Evolutionary conservation across 208 protist species (phyloP), one percentile per base, ranked within the genome.

Genomic region (Angomonas ambiguus): DNA sequence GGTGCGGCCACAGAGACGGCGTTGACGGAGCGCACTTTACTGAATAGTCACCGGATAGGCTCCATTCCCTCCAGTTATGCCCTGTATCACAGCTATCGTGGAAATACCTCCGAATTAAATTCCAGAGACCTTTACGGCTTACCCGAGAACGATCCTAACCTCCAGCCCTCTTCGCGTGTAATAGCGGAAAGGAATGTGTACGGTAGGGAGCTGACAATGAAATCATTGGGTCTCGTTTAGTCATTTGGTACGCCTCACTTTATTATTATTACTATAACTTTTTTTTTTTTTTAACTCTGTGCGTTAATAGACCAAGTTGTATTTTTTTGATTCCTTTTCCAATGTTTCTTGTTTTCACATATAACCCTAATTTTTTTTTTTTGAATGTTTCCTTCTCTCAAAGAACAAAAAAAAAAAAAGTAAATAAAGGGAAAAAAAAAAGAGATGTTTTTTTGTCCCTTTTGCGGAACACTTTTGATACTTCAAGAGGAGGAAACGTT

Each of bases 391-490:
- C 2, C 2, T 58, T 5, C 16, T 13, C 20, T 2, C 34, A 30
- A 58, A 58, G n/a, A 58, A 53, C 22, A 53, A 53, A 11, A 53
- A 11, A 53, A 53, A 53, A 53, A 53, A 53, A 11, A 6, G n/a
- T n/a, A n/a, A n/a, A n/a, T n/a, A n/a, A n/a, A n/a, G n/a, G n/a
- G n/a, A n/a, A n/a, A n/a, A n/a, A n/a, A n/a, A n/a, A n/a, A n/a
- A n/a, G n/a, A n/a, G n/a, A 95, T 96, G 91, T 93, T 89, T 64
- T 96, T 96, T 59, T 96, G 91, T 30, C 91, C 91, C 10, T 96
- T 94, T 65, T 96, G 91, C 64, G 89, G 87, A 0, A 94, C 91
- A 24, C 76, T 94, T 49, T 71, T 96, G 41, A 75, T 94, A 18
- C 66, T 93, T 61, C 74, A 79, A 60, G 71, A 68, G 0, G 48